Conservation (phyloP, 805 yeast species). For the Sugiyamaella valdiviana region DNA sequence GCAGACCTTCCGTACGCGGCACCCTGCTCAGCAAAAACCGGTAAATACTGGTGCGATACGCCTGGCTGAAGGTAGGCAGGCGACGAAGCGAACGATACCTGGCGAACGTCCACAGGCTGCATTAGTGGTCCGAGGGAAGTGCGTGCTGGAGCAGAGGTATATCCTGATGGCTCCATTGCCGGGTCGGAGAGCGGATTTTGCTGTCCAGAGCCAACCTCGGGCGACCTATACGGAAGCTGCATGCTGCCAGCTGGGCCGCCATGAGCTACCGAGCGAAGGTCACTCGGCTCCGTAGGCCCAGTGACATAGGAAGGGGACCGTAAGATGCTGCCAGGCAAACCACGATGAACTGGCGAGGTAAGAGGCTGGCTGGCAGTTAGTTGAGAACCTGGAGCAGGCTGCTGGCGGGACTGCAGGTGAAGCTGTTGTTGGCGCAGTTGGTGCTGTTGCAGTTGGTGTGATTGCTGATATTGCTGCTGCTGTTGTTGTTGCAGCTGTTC, state of each 20-base stretch:
- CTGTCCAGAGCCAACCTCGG: background rate
- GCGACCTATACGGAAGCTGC: background rate
- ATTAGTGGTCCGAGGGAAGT: background rate
- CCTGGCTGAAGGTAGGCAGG: background rate
- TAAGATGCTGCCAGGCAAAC: background rate
- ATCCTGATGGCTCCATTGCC: background rate
- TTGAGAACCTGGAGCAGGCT: slow-evolving; percentile 1
- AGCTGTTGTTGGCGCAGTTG: slow-evolving; percentile 9
- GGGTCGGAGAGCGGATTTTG: background rate
- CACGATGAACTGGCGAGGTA: background rate
- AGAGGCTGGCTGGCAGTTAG: background rate
- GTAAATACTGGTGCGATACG: background rate
- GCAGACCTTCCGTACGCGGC: background rate
- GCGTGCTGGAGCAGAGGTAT: background rate
- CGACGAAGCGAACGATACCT: background rate
- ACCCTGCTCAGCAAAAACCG: background rate
- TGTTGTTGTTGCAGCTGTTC: background rate
- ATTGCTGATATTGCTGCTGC: slow-evolving; percentile 6
- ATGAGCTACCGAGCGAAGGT: background rate
- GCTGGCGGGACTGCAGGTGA: slow-evolving; percentile 3
- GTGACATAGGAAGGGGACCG: background rate
- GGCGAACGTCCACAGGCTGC: background rate
- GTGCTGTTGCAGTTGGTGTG: slow-evolving; percentile 5
- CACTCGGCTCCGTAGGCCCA: background rate
- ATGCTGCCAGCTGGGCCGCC: background rate